phyloP scores from a whole-genome alignment of 176 grass and related monocot genomes.

The Zea luxurians region DNA sequence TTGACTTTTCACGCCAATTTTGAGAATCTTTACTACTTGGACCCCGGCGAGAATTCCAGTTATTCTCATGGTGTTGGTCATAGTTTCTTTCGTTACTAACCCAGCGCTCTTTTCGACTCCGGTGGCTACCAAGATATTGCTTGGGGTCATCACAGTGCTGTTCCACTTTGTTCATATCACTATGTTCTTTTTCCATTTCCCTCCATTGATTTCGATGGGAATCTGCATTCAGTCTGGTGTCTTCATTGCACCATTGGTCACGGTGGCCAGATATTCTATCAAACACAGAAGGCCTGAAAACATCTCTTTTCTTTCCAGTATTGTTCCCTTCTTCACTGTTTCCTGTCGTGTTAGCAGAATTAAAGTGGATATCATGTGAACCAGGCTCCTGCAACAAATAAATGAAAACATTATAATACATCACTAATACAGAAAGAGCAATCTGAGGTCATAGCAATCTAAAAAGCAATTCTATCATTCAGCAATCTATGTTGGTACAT shows the following conservation, averaged over 20 bases:
- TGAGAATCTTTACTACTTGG: constrained; percentile 65
- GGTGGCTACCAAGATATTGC: constrained; percentile 52
- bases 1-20: constrained; percentile 66
- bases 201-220: constrained; percentile 52
- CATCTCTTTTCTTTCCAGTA: constrained; percentile 56
- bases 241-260: constrained; percentile 69
- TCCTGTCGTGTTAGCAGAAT: constrained; percentile 40
- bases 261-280: constrained; percentile 51
- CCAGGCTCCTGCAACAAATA: constrained; percentile 60
- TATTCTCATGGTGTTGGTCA: constrained; percentile 64
- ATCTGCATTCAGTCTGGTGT: constrained; percentile 63
- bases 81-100: constrained; percentile 51
- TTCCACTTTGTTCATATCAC: constrained; percentile 45
- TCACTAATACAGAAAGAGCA: not conserved
- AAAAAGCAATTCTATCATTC: constrained; percentile 22
- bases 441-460: not conserved
- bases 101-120: constrained; percentile 50
- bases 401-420: constrained; percentile 11
- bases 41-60: constrained; percentile 73
- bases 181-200: constrained; percentile 62
- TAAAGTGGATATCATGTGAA: constrained; percentile 45
- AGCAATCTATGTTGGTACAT: not conserved
- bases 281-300: constrained; percentile 78
- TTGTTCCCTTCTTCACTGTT: constrained; percentile 49
- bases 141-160: constrained; percentile 48